Percentiles rank a stretch among this genome's conserved stretches.
Conservation (phyloP, 148 eudicot species). For the Amaranthus cruentus region DNA sequence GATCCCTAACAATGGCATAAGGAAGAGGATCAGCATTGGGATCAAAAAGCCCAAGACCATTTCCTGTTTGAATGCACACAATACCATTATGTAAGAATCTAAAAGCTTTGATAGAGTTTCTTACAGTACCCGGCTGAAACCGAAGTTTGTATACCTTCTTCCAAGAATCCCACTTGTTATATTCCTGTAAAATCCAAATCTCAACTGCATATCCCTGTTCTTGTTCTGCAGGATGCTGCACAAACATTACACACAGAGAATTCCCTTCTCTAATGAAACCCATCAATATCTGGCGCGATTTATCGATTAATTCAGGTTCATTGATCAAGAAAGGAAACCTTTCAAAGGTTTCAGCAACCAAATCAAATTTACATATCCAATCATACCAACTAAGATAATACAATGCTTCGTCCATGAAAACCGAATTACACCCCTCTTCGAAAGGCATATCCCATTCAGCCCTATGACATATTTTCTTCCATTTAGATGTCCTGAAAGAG, state of each 20-base stretch:
- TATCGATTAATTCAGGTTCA: background rate
- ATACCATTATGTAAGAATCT: background rate
- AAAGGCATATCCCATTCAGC: background rate
- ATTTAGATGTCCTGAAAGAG: background rate
- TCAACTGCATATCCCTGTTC: background rate
- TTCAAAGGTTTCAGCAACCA: constrained; percentile 3
- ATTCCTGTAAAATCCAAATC: background rate
- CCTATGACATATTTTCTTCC: background rate
- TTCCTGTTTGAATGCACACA: background rate
- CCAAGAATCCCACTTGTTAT: constrained; percentile 1
- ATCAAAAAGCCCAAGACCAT: background rate
- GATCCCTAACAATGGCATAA: background rate
- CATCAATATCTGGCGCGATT: background rate
- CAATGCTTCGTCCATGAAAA: background rate
- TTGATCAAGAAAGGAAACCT: background rate
- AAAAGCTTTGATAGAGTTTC: background rate
- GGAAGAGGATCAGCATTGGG: background rate
- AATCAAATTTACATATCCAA: background rate
- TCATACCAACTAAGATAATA: background rate
- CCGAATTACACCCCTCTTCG: background rate
- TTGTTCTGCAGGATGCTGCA: background rate
- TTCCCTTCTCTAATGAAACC: background rate
- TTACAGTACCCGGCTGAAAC: background rate
- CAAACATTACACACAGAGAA: background rate
- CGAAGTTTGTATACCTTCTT: background rate